Evolutionary conservation across 768 basidiomycete genomes (phyloP).

Genomic region (Phanerochaete sordida): DNA sequence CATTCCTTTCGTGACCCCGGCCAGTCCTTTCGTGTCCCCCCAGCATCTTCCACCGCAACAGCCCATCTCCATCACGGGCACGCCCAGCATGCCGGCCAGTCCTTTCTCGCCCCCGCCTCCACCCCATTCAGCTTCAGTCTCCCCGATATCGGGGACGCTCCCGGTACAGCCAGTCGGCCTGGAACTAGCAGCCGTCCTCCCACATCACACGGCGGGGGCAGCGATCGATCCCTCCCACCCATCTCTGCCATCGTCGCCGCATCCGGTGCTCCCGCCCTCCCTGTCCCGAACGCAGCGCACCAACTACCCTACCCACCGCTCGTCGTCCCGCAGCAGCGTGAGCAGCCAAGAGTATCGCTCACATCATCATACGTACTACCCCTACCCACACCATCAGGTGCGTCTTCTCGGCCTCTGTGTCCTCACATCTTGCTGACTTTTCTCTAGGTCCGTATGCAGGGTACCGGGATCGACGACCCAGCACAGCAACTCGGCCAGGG

Average conservation of each 20-base stretch:
- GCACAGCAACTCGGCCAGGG: constrained; percentile 62
- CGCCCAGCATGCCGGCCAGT: constrained; percentile 43
- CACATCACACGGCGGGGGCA: constrained; percentile 30
- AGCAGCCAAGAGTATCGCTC: constrained; percentile 26
- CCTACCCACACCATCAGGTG: constrained; percentile 42
- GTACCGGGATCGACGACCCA: constrained; percentile 49
- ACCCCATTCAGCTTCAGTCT: constrained; percentile 45
- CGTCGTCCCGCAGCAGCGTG: constrained; percentile 34
- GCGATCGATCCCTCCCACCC: constrained; percentile 62
- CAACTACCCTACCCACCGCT: constrained; percentile 28
- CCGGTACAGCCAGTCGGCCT: constrained; percentile 31
- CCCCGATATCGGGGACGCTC: constrained; percentile 26
- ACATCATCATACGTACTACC: constrained; percentile 51
- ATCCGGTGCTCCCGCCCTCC: constrained; percentile 44
- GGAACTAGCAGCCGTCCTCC: constrained; percentile 50
- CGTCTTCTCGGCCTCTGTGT: neutral
- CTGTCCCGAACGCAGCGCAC: constrained; percentile 31
- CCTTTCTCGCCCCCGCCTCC: constrained; percentile 62
- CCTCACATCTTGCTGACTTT: neutral
- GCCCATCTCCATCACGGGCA: constrained; percentile 29
- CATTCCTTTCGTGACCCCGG: constrained; percentile 79
- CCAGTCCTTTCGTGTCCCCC: constrained; percentile 79
- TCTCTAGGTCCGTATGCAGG: constrained; percentile 17
- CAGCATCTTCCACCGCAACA: constrained; percentile 39
- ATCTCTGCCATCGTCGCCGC: constrained; percentile 77